A percentile compares a stretch with the other conserved stretches of the same genome.
Conservation (phyloP, 495 filamentous ascomycete species). For the Trichoderma reesei region DNA sequence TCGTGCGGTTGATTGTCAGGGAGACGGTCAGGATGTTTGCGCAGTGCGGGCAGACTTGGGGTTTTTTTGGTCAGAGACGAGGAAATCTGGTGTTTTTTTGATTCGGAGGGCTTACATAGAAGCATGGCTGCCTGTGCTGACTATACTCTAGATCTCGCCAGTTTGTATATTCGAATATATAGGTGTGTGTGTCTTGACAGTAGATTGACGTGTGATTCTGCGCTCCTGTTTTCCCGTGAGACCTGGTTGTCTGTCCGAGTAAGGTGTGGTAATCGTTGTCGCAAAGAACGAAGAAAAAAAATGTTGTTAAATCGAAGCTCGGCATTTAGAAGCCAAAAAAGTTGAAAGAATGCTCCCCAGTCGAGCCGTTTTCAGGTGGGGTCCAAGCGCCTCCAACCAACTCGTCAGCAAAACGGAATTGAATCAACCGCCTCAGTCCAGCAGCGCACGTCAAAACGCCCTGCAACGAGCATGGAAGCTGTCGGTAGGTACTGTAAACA, state of each 20-base stretch:
- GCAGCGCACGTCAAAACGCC: background rate
- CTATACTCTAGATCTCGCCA: background rate
- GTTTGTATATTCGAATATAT: background rate
- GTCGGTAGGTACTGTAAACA: background rate
- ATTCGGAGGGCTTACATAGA: conserved; percentile 45
- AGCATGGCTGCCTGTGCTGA: conserved; percentile 42
- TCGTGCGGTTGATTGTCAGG: conserved; percentile 32
- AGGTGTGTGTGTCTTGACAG: background rate
- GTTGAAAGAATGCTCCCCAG: background rate
- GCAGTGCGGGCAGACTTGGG: conserved; percentile 85
- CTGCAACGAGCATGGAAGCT: background rate
- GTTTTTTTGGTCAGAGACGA: background rate
- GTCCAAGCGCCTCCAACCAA: background rate
- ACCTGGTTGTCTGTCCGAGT: no score
- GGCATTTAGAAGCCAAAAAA: background rate
- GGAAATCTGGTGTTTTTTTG: background rate
- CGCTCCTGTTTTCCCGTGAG: no score
- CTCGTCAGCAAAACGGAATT: background rate
- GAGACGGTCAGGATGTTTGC: conserved; percentile 72
- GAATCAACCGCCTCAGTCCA: background rate
- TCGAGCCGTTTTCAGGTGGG: background rate
- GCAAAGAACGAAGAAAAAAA: background rate
- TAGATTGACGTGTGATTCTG: background rate
- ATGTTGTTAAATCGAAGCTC: background rate
- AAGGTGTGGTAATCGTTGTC: no score